Evolutionary conservation across 169 alveolate species (phyloP), one percentile per base, ranked within the genome.

Genomic region (Cytauxzoon felis): DNA sequence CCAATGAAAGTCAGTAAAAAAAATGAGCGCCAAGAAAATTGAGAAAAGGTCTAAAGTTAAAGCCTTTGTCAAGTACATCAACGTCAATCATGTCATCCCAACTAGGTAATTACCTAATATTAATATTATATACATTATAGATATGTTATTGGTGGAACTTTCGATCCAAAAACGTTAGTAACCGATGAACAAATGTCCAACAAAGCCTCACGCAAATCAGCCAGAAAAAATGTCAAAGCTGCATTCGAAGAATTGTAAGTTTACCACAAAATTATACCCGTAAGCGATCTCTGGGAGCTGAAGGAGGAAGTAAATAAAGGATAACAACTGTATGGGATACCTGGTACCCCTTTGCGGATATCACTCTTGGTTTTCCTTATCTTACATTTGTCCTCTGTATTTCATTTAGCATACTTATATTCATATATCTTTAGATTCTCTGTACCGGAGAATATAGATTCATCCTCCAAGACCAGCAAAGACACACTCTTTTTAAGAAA

Each of bases 41-140:
- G 87, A 90, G 81, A 95, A 93, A 89, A 91, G 98, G 78, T 87
- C 95, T 45, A 85, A 92, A 62, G 90, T 95, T 72, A 93, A 93
- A 91, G 94, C 98, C 63, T 97, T 97, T 91, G 88, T 96, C 59
- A 96, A 95, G 89, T 93, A 91, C 85, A 93, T 97, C 71, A 97
- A 97, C 91, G 95, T 92, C 76, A 94, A 95, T 87, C 99, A 97
- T 91, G 85, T 97, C 61, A 94, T 97, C 96, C 99, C 99, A 58
- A 97, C 99, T 30, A 90, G 99, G 90, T 95, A 90, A 56, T 79
- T 53, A 11, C 61, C 4, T 50, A 30, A 7, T 50, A 5, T 24
- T 50, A 50, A 50, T 3, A 4, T 27, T 23, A 3, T 51, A 51
- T 26, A 4, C 33, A 36, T 3, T 54, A 18, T 27, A 58, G 68